Evolutionary conservation across 495 filamentous ascomycete genomes (phyloP).

Genomic region (Daldinia grandis): DNA sequence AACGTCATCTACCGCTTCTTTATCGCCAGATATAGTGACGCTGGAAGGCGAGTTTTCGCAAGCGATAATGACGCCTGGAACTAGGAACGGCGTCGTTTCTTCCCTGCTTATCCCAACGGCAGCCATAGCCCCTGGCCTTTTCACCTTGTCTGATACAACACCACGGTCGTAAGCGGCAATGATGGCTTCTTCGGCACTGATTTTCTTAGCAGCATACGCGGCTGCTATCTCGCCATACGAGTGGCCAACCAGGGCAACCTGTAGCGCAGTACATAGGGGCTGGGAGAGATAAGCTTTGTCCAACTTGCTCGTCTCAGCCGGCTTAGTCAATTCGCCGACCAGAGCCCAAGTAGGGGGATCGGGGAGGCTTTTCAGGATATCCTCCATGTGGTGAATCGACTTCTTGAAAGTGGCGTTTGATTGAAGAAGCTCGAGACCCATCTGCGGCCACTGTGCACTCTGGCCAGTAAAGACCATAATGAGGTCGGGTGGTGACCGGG

Average conservation of each 20-base stretch:
- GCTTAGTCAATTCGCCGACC: slow-evolving; percentile 34
- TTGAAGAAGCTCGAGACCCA: slow-evolving; percentile 31
- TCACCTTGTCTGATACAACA: slow-evolving; percentile 59
- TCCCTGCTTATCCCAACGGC: slow-evolving; percentile 55
- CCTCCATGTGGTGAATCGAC: not conserved
- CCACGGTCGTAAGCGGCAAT: slow-evolving; percentile 63
- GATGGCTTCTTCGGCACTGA: slow-evolving; percentile 55
- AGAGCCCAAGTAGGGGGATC: slow-evolving; percentile 30
- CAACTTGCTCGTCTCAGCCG: slow-evolving; percentile 14
- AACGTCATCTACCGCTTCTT: slow-evolving; percentile 44
- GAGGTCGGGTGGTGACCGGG: not conserved
- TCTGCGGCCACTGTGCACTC: slow-evolving; percentile 43
- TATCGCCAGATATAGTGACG: slow-evolving; percentile 59
- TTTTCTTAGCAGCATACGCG: slow-evolving; percentile 53
- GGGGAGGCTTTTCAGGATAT: slow-evolving; percentile 1
- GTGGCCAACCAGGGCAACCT: slow-evolving; percentile 65
- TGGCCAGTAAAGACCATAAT: slow-evolving; percentile 44
- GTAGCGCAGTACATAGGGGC: slow-evolving; percentile 59
- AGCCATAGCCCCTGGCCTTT: slow-evolving; percentile 20
- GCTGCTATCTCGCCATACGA: slow-evolving; percentile 68
- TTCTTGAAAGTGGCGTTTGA: slow-evolving; percentile 1
- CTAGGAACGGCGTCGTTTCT: slow-evolving; percentile 47
- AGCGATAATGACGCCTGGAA: slow-evolving; percentile 49
- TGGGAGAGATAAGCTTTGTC: slow-evolving; percentile 53
- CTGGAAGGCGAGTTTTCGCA: slow-evolving; percentile 57